These are phyloP conservation scores for Hanseniaspora uvarum DNA, from an alignment of 1,139 yeast genomes.

Conservation along the genomic window DNA sequence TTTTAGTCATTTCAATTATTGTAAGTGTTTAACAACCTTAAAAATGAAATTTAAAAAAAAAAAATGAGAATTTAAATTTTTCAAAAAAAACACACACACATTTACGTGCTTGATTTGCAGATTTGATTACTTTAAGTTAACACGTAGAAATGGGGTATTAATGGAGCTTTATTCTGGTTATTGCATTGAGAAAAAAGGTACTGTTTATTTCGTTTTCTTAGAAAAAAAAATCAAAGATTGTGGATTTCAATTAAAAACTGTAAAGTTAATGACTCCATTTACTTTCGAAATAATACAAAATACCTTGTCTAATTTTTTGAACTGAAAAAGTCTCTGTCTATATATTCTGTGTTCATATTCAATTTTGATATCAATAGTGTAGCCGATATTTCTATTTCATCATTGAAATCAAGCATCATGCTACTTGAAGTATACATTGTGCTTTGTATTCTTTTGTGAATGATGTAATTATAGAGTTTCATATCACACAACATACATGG, in stretches of 20 bases:
- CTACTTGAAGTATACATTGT: not conserved
- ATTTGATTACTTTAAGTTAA: too few species aligned
- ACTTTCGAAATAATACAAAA: too few species aligned
- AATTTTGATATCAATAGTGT: not conserved
- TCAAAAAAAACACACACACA: not conserved
- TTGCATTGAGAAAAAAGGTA: too few species aligned
- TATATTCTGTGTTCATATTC: not conserved
- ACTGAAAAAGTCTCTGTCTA: slow-evolving; percentile 6
- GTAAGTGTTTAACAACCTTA: not conserved
- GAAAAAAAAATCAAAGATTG: too few species aligned
- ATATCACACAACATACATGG: slow-evolving; percentile 9
- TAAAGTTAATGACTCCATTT: too few species aligned
- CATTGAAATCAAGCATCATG: not conserved
- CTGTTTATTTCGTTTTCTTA: too few species aligned
- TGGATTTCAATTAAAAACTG: too few species aligned
- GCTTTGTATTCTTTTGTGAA: slow-evolving; percentile 3
- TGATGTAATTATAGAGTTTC: slow-evolving; percentile 8
- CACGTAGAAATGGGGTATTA: too few species aligned
- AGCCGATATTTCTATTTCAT: slow-evolving; percentile 6
- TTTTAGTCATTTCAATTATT: not conserved
- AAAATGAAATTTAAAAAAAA: not conserved
- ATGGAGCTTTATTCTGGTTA: too few species aligned
- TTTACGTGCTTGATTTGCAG: not conserved
- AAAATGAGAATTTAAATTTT: not conserved
- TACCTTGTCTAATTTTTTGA: not conserved